These are phyloP conservation scores for Dissophora globulifera DNA, from an alignment of 192 early-diverging fungal genomes.

Conservation along the genomic window DNA sequence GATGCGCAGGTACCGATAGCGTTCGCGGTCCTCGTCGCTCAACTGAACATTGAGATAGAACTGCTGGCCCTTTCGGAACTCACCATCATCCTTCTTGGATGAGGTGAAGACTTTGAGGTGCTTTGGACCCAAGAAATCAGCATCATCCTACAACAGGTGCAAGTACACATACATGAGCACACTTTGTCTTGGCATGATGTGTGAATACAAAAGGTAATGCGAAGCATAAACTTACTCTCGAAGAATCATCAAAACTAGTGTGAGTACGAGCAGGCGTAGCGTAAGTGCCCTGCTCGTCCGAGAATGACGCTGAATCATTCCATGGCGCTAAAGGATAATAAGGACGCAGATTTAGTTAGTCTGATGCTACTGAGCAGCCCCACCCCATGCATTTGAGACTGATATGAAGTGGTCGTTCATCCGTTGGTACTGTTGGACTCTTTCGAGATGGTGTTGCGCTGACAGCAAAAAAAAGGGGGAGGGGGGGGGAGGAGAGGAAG, in stretches of 20 bases:
- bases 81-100: slow-evolving; percentile 52
- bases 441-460: too few relatives aligned
- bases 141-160: slow-evolving; percentile 11
- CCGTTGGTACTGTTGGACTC: too few relatives aligned
- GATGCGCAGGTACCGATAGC: slow-evolving; percentile 45
- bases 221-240: slow-evolving; percentile 51
- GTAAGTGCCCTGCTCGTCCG: slow-evolving; percentile 29
- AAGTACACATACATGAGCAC: slow-evolving; percentile 1
- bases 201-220: too few relatives aligned
- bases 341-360: background rate
- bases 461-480: background rate
- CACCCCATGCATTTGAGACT: too few relatives aligned
- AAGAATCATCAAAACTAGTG: slow-evolving; percentile 37
- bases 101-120: slow-evolving; percentile 51
- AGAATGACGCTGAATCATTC: slow-evolving; percentile 12
- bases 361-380: too few relatives aligned
- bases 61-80: slow-evolving; percentile 54
- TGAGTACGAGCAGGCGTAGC: slow-evolving; percentile 37
- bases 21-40: slow-evolving; percentile 30
- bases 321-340: slow-evolving; percentile 28
- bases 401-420: too few relatives aligned
- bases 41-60: slow-evolving; percentile 49
- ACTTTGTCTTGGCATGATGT: too few relatives aligned
- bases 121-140: slow-evolving; percentile 30
- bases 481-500: background rate